Conservation (phyloP, 768 basidiomycete genomes). For the Pleurotus citrinopileatus region DNA sequence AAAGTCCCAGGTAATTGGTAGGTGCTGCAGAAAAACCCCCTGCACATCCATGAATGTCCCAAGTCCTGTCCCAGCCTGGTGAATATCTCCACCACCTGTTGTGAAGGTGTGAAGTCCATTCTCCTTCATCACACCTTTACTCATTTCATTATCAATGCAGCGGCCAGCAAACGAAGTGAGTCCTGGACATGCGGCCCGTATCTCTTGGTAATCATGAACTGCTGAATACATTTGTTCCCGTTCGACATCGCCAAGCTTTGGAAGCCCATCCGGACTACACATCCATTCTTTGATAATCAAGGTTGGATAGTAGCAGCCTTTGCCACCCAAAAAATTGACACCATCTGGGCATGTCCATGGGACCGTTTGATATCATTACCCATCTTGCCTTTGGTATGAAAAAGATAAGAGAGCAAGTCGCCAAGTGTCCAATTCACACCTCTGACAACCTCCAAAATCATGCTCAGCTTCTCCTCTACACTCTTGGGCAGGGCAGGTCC, state of each 20-base stretch:
- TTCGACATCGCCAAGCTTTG: neutral
- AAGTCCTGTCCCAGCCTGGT: neutral
- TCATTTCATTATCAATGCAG: neutral
- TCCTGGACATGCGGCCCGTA: neutral
- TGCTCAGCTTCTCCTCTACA: neutral
- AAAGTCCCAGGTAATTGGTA: neutral
- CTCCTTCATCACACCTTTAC: neutral
- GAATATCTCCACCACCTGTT: neutral
- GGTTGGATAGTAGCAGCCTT: neutral
- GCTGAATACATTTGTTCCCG: neutral
- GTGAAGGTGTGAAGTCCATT: neutral
- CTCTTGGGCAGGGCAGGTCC: neutral
- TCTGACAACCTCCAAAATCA: neutral
- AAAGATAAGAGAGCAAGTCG: neutral
- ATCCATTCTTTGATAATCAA: neutral
- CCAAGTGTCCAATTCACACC: neutral
- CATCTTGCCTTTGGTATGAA: neutral
- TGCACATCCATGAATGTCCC: neutral
- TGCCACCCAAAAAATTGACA: neutral
- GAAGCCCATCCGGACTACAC: neutral
- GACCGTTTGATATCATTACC: neutral
- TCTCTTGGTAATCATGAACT: neutral
- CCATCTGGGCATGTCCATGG: neutral
- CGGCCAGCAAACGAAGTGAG: neutral
- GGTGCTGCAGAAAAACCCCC: neutral